Evolutionary conservation across 495 filamentous ascomycete genomes (phyloP), one percentile per base, ranked within the genome.

Genomic region (Xylaria venustula): DNA sequence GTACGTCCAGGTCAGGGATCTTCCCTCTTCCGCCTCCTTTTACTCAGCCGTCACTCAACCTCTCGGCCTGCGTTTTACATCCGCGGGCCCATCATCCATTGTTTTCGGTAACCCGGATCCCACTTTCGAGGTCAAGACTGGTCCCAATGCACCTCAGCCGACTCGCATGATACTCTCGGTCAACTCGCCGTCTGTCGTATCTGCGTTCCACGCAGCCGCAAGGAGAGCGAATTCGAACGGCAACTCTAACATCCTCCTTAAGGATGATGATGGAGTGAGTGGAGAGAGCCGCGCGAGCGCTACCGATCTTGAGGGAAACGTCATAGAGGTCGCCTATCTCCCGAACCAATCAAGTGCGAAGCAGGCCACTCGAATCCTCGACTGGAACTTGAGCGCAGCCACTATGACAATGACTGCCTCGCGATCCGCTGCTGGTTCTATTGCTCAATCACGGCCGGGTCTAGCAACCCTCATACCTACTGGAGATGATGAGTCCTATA

Each of bases 21-120:
- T 94, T 40, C 85, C 90, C 7, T 86, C 85, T 19, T 88, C 90
- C 7, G 87, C 85, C 44, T 93, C 89, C 1, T 93, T 93, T 78
- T 96, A 90, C 73, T 83, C 92, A 4, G 82, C 87, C 60, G 82
- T 91, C 64, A 77, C 88, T 46, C 86, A 89, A 61, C 89, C 91
- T 0, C 77, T 95, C 19, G 89, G 89, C 20, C 86, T 94, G 57
- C 81, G 81, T 50, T 95, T 85, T 71, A 81, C 92, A 19, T 74
- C 73, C 15, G 67, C 63, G 61, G 67, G 50, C 44, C 34, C 69
- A 7, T 68, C 70, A 11, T 73, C 74, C 17, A 64, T 73, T 59
- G 62, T 69, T 20, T 71, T 67, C 23, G 70, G 72, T 12, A 68
- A 71, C 47, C 65, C 74, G 11, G 45, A 55, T 59, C 71, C 75